Evolutionary conservation across 1,284 basidiomycete genomes (phyloP), one percentile per base, ranked within the genome.

Genomic region (Ceratobasidium sp.): DNA sequence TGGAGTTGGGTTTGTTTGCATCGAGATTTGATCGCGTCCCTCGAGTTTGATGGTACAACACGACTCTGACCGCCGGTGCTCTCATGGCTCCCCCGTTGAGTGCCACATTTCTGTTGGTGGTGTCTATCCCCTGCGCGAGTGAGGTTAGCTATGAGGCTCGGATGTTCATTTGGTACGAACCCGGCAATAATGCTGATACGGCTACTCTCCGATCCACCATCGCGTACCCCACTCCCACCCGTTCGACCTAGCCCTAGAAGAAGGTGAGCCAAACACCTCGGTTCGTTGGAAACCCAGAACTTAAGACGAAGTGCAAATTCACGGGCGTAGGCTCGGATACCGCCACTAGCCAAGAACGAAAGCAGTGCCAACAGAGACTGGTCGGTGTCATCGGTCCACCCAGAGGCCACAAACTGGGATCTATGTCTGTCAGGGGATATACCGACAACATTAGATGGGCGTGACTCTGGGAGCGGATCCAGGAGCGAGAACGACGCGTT

Each of bases 321-420:
- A 5, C 34, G 7, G 13, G 52, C 20, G 13, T 57, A 27, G 22
- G 57, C 32, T 4, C 7, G 3, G 25, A 10, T 60, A 1, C 54
- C 67, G 13, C 67, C 67, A 57, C 50, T 69, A 25, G 54, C 38
- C 55, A 69, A 27, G 22, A 69, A 69, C 12, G 55, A 27, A 38
- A 69, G 35, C 27, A 69, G 29, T 38, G 57, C 57, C 12, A 56
- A 43, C 20, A 69, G 42, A 10, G 54, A 43, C 31, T 69, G 67
- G 67, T 69, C 67, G n/a, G 67, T 69, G n/a, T 69, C 67, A 31
- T 69, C 67, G 8, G 67, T 69, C 67, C 67, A 69, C 25, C 53
- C 67, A 15, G 67, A 54, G 10, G 42, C 35, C 27, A 34, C 35
- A 35, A 69, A 69, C 25, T 27, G 27, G 8, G 32, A 25, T 31